Base-by-base conservation (phyloP, 441 rosid species). In the Populus tomentosa region DNA sequence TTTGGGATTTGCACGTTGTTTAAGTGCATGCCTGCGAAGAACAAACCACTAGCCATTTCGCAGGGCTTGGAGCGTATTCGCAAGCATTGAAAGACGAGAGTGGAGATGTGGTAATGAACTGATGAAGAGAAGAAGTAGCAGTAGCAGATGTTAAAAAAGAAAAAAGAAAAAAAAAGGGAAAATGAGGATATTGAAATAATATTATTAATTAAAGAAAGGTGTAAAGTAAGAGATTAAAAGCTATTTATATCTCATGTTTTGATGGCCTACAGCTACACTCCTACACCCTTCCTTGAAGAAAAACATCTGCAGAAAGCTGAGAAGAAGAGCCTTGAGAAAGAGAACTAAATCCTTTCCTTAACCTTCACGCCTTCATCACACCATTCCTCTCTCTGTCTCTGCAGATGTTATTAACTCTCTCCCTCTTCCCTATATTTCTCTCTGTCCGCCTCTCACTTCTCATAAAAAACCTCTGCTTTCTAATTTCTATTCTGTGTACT, bases 281-380 rank as follows among this genome's bases (percentile, higher is more conserved):
- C 61, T 33, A 61, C 71, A 10, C 42, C 30, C 32, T 65, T 5
- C 7, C 7, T 6, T 6, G 5, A 62, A 23, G 9, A 10, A 33
- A 70, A 20, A 6, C 0, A 67, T 30, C 71, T 63, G 82, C 74
- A 67, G 24, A 71, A 30, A 30, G 14, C 20, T 1, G 70, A 20
- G 81, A 75, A 59, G 62, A 71, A 65, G 32, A 32, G 66, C 80
- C 84, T 82, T 78, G 86, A 85, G 86, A 75, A 78, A 69, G 74
- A 28, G 24, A 33, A 65, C 78, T 62, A 77, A 82, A 76, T 79
- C 86, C 73, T 82, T 87, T 86, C 72, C 89, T 88, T 80, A 68
- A 73, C 81, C 82, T 79, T 85, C 88, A 85, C 92, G 90, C 87
- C 86, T 84, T 83, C 86, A 77, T 78, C 78, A 76, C 53, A 64